These are phyloP conservation scores for Fusarium sulawesiense DNA, from an alignment of 2,329 filamentous ascomycete genomes.

Conservation along the genomic window DNA sequence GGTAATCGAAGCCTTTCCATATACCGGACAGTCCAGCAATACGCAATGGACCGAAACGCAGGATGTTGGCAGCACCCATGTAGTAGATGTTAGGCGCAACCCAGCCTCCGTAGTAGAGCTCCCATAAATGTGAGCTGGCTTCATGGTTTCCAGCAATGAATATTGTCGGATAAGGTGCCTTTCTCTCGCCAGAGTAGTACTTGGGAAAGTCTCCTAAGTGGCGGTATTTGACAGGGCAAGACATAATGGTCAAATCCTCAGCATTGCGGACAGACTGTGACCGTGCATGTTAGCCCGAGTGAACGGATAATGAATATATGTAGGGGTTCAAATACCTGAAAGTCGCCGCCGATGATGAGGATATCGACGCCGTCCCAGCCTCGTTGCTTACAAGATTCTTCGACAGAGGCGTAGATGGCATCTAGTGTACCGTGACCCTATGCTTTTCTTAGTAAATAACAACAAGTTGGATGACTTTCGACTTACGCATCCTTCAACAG, in stretches of 20 bases:
- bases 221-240: slow-evolving; percentile 89
- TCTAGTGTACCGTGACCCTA: slow-evolving; percentile 93
- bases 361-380: slow-evolving; percentile 87
- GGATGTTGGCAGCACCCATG: slow-evolving; percentile 89
- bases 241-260: slow-evolving; percentile 87
- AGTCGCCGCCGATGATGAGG: slow-evolving; percentile 95
- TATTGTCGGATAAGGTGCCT: slow-evolving; percentile 87
- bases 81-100: slow-evolving; percentile 98
- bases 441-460: slow-evolving; percentile 32
- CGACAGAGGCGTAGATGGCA: slow-evolving; percentile 87
- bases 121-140: slow-evolving; percentile 88
- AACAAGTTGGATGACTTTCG: no score
- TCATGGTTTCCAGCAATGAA: slow-evolving; percentile 98
- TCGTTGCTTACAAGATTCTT: slow-evolving; percentile 73
- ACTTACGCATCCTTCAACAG: slow-evolving; percentile 86
- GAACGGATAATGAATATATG: not conserved
- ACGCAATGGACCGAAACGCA: slow-evolving; percentile 84
- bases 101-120: slow-evolving; percentile 97
- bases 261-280: slow-evolving; percentile 85
- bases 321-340: slow-evolving; percentile 70
- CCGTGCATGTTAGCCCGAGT: slow-evolving; percentile 17
- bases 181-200: slow-evolving; percentile 85
- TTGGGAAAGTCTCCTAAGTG: slow-evolving; percentile 91
- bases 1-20: slow-evolving; percentile 92
- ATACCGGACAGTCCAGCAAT: slow-evolving; percentile 94